A percentile compares a stretch with the other conserved stretches of the same genome.
Evolutionary conservation across 257 asterid species (phyloP).

Genomic region (Solanum pinnatisectum): DNA sequence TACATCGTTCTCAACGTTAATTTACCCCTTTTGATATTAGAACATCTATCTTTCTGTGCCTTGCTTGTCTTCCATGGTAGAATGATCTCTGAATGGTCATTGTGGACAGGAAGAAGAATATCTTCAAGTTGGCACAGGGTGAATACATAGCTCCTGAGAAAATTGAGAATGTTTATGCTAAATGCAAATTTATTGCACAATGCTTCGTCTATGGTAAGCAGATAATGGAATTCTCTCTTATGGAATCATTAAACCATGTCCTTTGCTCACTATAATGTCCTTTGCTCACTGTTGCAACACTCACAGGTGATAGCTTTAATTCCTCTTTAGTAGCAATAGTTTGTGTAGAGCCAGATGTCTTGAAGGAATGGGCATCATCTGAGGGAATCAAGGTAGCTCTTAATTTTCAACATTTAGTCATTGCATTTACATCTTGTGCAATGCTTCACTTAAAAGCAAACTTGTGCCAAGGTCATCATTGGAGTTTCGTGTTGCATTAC

Average conservation of each 20-base stretch:
- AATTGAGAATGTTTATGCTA: conserved; percentile 88
- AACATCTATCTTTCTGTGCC: not conserved
- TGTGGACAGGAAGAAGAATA: conserved; percentile 80
- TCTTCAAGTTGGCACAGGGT: conserved; percentile 94
- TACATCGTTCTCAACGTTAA: not conserved
- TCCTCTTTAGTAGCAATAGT: conserved; percentile 74
- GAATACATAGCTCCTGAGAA: conserved; percentile 97
- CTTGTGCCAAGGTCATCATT: not conserved
- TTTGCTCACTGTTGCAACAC: conserved; percentile 13
- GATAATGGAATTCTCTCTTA: not conserved
- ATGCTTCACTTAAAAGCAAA: not conserved
- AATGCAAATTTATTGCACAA: conserved; percentile 82
- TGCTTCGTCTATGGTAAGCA: conserved; percentile 82
- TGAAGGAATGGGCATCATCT: conserved; percentile 81
- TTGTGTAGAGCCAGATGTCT: conserved; percentile 70
- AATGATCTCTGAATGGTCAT: not conserved
- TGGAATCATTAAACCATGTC: not conserved
- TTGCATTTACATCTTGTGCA: not conserved
- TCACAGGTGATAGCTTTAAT: conserved; percentile 85
- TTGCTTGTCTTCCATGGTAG: not conserved
- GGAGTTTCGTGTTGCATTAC: not conserved
- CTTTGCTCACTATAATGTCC: conserved; percentile 10
- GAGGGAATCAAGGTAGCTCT: conserved; percentile 70
- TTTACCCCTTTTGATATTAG: not conserved
- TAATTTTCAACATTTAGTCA: not conserved